Evolutionary conservation across 2,329 filamentous ascomycete genomes (phyloP), one percentile per base, ranked within the genome.

Genomic region (Penicillium sp.): DNA sequence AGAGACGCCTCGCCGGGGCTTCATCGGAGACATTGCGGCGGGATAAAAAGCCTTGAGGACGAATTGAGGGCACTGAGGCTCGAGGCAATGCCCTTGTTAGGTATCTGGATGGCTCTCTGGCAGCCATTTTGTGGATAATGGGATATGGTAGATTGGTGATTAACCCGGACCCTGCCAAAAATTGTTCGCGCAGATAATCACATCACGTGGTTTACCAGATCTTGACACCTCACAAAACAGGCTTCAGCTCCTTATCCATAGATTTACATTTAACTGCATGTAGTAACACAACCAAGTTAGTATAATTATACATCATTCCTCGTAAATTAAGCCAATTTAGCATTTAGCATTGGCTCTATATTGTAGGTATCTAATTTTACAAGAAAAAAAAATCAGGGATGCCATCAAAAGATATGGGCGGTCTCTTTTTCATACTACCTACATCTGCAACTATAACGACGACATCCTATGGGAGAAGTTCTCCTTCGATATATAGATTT

Each of bases 21-120:
- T 75, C 67, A 49, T 75, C 70, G 48, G 78, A 79, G 68, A 72
- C 76, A 76, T 79, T 73, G 74, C 79, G 79, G 61, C 71, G 68
- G 53, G 61, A 69, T 44, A 68, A 65, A 29, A 71, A 58, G 51
- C 61, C 59, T 56, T 69, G 71, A 19, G 67, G 61, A 44, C 66
- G 67, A 51, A 65, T 56, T 52, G 66, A 67, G 11, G 69, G 65
- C n/a, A 50, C 60, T 45, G 73, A 62, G 11, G 68, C 67, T 57
- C 73, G 62, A 11, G 70, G 66, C 57, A 76, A 58, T 53, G 69
- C 71, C 70, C 67, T 71, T 60, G 70, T 62, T 55, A 76, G 67
- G 57, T 70, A 70, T 60, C 67, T 70, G 30, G 73, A 73, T 29
- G 73, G 63, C 63, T 74, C 72, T 53, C 68, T 69, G 53, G 69